A percentile compares a stretch with the other conserved stretches of the same genome.
These are phyloP conservation scores for Megacollybia platyphylla DNA, from an alignment of 1,284 basidiomycete species.

Conservation along the genomic window DNA sequence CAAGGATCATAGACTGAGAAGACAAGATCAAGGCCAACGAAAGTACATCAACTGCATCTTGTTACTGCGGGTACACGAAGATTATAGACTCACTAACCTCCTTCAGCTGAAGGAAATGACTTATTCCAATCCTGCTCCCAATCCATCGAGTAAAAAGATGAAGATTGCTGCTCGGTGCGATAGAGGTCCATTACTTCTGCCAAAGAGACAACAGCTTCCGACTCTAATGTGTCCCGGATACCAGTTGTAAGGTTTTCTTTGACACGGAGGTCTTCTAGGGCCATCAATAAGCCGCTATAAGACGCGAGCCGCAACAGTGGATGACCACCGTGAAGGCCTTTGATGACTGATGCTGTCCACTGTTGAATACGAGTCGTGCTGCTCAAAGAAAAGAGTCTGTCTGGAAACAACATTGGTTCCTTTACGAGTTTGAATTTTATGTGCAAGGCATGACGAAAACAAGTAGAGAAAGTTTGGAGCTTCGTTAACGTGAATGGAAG, in stretches of 20 bases:
- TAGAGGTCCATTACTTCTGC: conserved; percentile 63
- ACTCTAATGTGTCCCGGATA: conserved; percentile 35
- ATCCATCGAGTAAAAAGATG: conserved; percentile 10
- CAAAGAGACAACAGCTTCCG: conserved; percentile 51
- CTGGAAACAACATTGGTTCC: conserved; percentile 14
- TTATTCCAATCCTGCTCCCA: conserved; percentile 51
- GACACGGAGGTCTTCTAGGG: conserved; percentile 39
- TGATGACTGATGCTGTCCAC: conserved; percentile 47
- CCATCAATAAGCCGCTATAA: conserved; percentile 50
- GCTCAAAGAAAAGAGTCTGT: conserved; percentile 29
- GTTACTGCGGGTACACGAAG: background rate
- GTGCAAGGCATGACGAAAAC: conserved; percentile 54
- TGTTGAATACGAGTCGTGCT: conserved; percentile 24
- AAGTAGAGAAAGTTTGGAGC: conserved; percentile 38
- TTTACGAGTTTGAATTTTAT: conserved; percentile 32
- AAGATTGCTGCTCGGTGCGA: conserved; percentile 13
- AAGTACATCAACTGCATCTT: conserved; percentile 12
- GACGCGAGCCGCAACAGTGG: conserved; percentile 45
- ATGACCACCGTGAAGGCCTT: conserved; percentile 52
- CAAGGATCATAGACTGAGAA: conserved; percentile 41
- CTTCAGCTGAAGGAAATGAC: conserved; percentile 9
- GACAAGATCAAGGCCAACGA: conserved; percentile 34
- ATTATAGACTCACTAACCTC: conserved; percentile 15
- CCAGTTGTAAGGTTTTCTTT: conserved; percentile 13
- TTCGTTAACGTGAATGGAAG: conserved; percentile 33